phyloP scores from a whole-genome alignment of 2,329 filamentous ascomycete genomes.

The Colletotrichum aenigma region DNA sequence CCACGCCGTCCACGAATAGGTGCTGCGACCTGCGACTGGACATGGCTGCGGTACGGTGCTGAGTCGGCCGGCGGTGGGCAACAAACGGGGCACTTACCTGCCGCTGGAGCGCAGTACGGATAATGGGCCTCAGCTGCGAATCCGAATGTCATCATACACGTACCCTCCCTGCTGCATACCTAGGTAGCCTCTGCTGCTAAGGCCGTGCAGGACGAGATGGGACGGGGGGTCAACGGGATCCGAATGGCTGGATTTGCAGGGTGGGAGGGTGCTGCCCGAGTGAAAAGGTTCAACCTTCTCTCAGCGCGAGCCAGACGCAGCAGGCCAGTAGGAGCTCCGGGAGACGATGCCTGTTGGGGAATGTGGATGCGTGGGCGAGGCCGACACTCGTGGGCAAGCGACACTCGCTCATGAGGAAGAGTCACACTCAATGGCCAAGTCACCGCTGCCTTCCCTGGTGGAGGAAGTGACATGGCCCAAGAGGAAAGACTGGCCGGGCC shows the following conservation, averaged over 20 bases:
- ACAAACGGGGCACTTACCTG: background rate
- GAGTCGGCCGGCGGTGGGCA: background rate
- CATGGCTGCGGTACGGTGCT: background rate
- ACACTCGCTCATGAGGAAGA: background rate
- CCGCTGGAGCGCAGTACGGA: background rate
- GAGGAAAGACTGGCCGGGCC: background rate
- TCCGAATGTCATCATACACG: background rate
- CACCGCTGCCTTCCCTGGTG: background rate
- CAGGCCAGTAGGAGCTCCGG: background rate
- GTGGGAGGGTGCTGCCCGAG: background rate
- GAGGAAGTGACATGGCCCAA: background rate
- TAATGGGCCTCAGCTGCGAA: background rate
- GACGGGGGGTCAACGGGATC: background rate
- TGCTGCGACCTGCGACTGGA: background rate
- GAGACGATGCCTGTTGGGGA: slow-evolving; percentile 9
- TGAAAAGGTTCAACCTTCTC: background rate
- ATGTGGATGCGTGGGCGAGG: slow-evolving; percentile 18
- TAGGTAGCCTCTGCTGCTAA: background rate
- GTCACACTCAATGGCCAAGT: background rate
- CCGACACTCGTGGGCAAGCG: background rate
- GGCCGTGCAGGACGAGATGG: background rate
- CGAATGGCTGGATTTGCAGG: background rate
- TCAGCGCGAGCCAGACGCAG: background rate
- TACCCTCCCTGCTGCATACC: background rate
- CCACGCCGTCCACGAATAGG: background rate